Evolutionary conservation across 169 alveolate species (phyloP), one percentile per base, ranked within the genome.

Genomic region (Eimeria necatrix): DNA sequence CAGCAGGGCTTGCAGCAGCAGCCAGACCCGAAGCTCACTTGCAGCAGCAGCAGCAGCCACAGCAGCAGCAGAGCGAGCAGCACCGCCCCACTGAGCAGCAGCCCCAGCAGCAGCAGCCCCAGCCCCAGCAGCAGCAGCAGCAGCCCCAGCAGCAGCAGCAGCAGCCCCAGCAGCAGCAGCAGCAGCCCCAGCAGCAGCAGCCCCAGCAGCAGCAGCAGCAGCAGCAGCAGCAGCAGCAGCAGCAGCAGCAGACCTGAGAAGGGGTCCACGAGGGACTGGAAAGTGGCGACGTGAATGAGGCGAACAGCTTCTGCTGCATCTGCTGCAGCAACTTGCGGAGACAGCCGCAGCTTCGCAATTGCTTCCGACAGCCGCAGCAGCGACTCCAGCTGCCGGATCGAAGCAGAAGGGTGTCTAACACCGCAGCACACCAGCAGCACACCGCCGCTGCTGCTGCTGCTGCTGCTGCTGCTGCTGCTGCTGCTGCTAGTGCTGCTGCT

Each of bases 191-290:
- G 41, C 41, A 32, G 41, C 41, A 32, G 41, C 41, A 32, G n/a
- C n/a, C n/a, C n/a, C n/a, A n/a, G n/a, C n/a, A n/a, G n/a, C n/a
- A 56, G 68, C 68, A 56, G 68, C 68, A 56, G 68, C 68, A 56
- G 22, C 22, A 56, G 68, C 12, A 0, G 2, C 22, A 18, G 20
- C 12, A 18, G 20, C 22, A 56, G 22, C 12, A 18, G 20, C 68
- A 18, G 68, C 12, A 18, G 20, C 68, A 56, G 68, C 22, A 56
- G 68, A 16, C 99, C 99, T 68, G 99, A 99, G 20, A 97, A 96
- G 3, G 99, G 99, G 93, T 99, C 99, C 52, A 99, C 98, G n/a
- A 99, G 99, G 26, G 99, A 99, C 95, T 98, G 99, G 97, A 99
- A 99, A 48, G 99, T 99, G 41, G 99, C 99, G 46, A 98, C 99